phyloP scores from a whole-genome alignment of 345 rosid species.

The Populus alba region DNA sequence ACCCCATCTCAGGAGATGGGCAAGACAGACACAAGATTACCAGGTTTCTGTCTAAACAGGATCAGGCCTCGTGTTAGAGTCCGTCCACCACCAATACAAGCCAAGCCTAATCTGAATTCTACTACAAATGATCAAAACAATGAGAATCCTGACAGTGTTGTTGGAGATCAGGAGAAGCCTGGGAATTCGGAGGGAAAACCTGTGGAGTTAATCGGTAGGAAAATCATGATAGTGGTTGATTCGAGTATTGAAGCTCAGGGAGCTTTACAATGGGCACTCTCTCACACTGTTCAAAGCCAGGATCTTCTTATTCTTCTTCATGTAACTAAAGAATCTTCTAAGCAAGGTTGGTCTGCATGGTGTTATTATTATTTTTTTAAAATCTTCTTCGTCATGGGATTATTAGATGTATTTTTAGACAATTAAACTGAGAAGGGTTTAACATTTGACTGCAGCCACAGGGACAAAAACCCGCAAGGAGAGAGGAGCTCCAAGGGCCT shows the following conservation, averaged over 20 bases:
- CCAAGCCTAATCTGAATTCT: constrained; percentile 26
- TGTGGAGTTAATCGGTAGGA: constrained; percentile 45
- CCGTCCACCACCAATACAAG: constrained; percentile 57
- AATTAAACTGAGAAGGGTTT: neutral
- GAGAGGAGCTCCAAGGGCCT: constrained; percentile 47
- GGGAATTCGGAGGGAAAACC: constrained; percentile 8
- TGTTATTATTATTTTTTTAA: neutral
- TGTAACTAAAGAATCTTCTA: constrained; percentile 48
- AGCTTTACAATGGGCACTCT: constrained; percentile 88
- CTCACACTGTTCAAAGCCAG: constrained; percentile 74
- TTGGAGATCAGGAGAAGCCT: constrained; percentile 15
- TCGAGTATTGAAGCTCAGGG: constrained; percentile 69
- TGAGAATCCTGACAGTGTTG: constrained; percentile 4
- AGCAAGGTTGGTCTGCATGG: constrained; percentile 38
- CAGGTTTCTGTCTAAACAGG: constrained; percentile 73
- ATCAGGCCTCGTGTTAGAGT: constrained; percentile 72
- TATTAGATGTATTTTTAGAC: neutral
- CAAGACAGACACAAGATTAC: constrained; percentile 52
- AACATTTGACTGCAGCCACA: constrained; percentile 20
- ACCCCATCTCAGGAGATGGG: constrained; percentile 34
- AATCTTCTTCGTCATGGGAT: neutral
- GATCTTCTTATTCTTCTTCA: constrained; percentile 69
- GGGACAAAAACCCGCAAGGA: constrained; percentile 39
- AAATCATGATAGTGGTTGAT: constrained; percentile 81
- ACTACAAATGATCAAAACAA: constrained; percentile 16